A percentile compares a stretch with the other conserved stretches of the same genome.
Evolutionary conservation across 2,329 filamentous ascomycete species (phyloP).

Genomic region (Phaeosphaeria sp.): DNA sequence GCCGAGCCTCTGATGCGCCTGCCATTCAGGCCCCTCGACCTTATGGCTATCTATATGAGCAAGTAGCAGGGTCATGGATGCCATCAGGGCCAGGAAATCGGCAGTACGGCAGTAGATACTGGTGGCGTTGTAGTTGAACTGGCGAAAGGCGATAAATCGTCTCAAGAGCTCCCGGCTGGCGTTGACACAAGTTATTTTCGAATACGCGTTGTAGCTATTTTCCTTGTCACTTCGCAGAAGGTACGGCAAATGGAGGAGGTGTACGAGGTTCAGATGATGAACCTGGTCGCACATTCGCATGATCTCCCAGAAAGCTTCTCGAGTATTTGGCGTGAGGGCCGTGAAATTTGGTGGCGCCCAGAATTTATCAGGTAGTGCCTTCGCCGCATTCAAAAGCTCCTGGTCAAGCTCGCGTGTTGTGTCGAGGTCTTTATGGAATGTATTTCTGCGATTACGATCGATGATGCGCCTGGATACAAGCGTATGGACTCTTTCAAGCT

Average conservation of each 20-base stretch:
- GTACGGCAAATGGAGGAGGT: constrained; percentile 26
- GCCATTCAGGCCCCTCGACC: constrained; percentile 3
- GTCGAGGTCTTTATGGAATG: constrained; percentile 24
- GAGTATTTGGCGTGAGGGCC: constrained; percentile 2
- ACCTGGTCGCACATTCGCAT: constrained; percentile 19
- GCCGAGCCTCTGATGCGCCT: constrained; percentile 18
- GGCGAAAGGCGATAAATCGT: constrained; percentile 18
- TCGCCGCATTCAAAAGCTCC: constrained; percentile 14
- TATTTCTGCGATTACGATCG: constrained; percentile 44
- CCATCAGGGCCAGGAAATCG: constrained; percentile 29
- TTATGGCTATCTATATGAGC: constrained; percentile 21
- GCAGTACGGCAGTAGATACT: constrained; percentile 16
- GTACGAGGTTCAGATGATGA: constrained; percentile 20
- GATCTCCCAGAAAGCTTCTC: constrained; percentile 13
- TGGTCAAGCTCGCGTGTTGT: constrained; percentile 29
- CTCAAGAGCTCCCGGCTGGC: constrained; percentile 20
- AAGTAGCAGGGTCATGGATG: constrained; percentile 22
- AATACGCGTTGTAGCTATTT: constrained; percentile 4
- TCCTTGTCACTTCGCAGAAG: constrained; percentile 15
- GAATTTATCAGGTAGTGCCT: constrained; percentile 12
- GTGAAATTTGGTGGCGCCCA: constrained; percentile 4
- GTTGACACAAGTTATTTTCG: constrained; percentile 17
- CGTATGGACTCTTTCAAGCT: constrained; percentile 40
- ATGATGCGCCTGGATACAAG: constrained; percentile 48
- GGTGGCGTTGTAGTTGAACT: constrained; percentile 8